These are phyloP conservation scores for Trichoderma guizhouense DNA, from an alignment of 2,329 filamentous ascomycete genomes.

Conservation along the genomic window DNA sequence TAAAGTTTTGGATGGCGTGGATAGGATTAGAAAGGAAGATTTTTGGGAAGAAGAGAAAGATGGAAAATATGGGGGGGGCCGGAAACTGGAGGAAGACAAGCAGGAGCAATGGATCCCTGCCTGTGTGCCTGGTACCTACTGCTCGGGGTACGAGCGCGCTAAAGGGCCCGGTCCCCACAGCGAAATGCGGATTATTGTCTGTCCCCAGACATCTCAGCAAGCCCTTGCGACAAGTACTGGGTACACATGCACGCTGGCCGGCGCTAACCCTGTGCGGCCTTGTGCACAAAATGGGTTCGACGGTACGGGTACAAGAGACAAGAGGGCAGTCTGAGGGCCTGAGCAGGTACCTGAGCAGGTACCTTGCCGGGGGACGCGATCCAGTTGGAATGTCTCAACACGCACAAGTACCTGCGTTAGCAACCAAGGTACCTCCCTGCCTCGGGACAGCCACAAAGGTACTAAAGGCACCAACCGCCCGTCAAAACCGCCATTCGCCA, in stretches of 20 bases:
- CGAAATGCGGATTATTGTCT: constrained; percentile 4
- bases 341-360: too few species aligned
- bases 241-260: neutral
- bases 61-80: constrained; percentile 6
- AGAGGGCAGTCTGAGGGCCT: neutral
- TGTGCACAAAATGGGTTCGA: neutral
- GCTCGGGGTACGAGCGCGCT: constrained; percentile 13
- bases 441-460: too few species aligned
- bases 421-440: too few species aligned
- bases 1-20: constrained; percentile 20
- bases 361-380: too few species aligned
- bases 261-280: neutral
- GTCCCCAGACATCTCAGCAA: constrained; percentile 8
- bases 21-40: constrained; percentile 15
- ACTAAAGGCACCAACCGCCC: neutral
- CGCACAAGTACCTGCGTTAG: too few species aligned
- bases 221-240: neutral
- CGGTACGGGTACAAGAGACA: neutral
- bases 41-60: neutral
- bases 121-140: neutral
- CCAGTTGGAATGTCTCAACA: too few species aligned
- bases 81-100: constrained; percentile 8
- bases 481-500: neutral
- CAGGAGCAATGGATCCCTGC: constrained; percentile 9
- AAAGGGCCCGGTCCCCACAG: constrained; percentile 4